Conservation (phyloP, 306 rosid genomes). For the Medicago lupulina region DNA sequence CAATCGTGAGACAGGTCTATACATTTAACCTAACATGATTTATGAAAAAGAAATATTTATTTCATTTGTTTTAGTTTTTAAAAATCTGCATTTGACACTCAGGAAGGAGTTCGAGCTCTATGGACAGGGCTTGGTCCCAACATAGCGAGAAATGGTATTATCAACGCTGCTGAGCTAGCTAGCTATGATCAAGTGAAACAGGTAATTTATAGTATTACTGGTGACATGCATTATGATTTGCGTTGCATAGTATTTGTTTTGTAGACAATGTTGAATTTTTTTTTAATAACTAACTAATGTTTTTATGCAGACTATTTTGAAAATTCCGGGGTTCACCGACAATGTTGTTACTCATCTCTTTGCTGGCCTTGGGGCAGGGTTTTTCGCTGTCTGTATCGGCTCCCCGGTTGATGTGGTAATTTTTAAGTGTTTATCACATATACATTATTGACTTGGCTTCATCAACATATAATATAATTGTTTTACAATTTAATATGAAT, state of each 20-base stretch:
- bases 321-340: constrained; percentile 95
- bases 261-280: not conserved
- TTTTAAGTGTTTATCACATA: not conserved
- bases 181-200: constrained; percentile 98
- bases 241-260: constrained; percentile 6
- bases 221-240: constrained; percentile 24
- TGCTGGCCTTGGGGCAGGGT: constrained; percentile 97
- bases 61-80: constrained; percentile 14
- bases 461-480: not conserved
- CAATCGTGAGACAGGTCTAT: constrained; percentile 83
- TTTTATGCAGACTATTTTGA: constrained; percentile 81
- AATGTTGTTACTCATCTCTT: constrained; percentile 89
- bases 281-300: constrained; percentile 7
- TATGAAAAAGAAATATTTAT: constrained; percentile 9
- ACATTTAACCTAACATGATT: constrained; percentile 32
- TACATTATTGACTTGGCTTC: not conserved
- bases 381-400: constrained; percentile 95
- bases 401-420: constrained; percentile 99
- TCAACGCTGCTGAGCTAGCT: constrained; percentile 98
- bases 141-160: constrained; percentile 91
- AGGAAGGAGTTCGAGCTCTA: constrained; percentile 94
- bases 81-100: constrained; percentile 26
- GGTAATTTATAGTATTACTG: constrained; percentile 44
- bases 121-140: constrained; percentile 99
- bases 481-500: constrained; percentile 10